Evolutionary conservation across 2,329 filamentous ascomycete species (phyloP), one percentile per base, ranked within the genome.

Genomic region (Lachnellula subtilissima): DNA sequence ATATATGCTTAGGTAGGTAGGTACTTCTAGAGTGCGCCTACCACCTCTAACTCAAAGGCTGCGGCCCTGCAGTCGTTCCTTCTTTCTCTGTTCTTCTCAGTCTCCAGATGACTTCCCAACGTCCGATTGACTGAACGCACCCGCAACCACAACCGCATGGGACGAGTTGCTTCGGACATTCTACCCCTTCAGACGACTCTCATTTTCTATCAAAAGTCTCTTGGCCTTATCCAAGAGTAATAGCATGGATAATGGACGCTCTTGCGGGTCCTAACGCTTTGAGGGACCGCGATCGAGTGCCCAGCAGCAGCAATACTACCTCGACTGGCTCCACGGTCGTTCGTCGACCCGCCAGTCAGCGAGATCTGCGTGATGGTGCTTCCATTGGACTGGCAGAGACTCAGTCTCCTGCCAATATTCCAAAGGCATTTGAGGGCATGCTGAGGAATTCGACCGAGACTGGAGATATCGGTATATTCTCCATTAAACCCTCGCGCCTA

Each of bases 401-500:
- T 71, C 32, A 66, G 68, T 28, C 69, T 78, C 50, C 72, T 78
- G 14, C 73, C 71, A 47, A 79, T 74, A 37, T 67, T 1, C 79
- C 81, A 0, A 80, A 78, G 5, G 79, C 79, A 2, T 71, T 85
- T n/a, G 78, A 84, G 62, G 79, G 81, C 67, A 85, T 86, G 83
- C 73, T 86, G 56, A 86, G 81, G 71, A 86, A 79, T 3, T 85
- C 81, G 1, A 86, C 83, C 0, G 84, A 86, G 65, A 84, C 82
- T 8, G 83, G 83, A n/a, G 82, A 86, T 61, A 83, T 84, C 61
- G 82, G 82, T 4, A 70, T 80, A 50, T 85, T 85, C 67, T 82
- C 79, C 51, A 81, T 83, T 61, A 76, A 73, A 48, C 73, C 77
- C 7, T 66, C 70, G 43, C 66, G 69, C 32, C 54, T 69, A 48